Evolutionary conservation across 2,329 filamentous ascomycete species (phyloP).

Genomic region (Thielaviopsis populi): DNA sequence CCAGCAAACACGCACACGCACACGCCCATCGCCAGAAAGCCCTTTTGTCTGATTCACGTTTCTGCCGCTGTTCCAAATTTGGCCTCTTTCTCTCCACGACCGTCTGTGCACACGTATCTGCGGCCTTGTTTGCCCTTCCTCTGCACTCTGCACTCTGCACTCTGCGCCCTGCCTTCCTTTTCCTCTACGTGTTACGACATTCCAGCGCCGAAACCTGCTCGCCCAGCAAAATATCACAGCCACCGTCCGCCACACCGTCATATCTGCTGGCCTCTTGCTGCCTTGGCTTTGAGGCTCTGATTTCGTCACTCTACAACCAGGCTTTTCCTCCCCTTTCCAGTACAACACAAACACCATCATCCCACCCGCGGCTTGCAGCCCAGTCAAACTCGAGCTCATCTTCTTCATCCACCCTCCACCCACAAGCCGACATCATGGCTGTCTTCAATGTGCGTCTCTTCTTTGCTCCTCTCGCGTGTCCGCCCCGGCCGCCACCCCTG

Average conservation of each 20-base stretch:
- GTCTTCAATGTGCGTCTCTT: constrained; percentile 27
- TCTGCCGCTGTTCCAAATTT: not conserved
- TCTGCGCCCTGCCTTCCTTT: not conserved
- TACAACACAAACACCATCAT: not conserved
- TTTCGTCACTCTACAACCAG: not conserved
- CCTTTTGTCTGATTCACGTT: not conserved
- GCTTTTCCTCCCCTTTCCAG: not conserved
- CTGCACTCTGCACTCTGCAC: no score
- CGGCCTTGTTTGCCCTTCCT: not conserved
- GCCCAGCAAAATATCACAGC: not conserved
- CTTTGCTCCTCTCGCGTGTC: not conserved
- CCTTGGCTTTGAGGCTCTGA: not conserved
- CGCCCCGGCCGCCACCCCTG: not conserved
- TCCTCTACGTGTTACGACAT: constrained; percentile 2
- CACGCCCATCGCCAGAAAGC: not conserved
- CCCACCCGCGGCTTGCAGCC: not conserved
- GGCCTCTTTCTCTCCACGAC: not conserved
- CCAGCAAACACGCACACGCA: not conserved
- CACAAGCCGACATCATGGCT: constrained; percentile 23
- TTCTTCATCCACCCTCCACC: not conserved
- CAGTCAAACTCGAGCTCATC: not conserved
- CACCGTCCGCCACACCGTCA: not conserved
- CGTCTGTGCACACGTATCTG: constrained; percentile 1
- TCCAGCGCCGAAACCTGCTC: not conserved
- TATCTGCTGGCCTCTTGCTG: not conserved